These are phyloP conservation scores for Stygiomarasmius scandens DNA, from an alignment of 1,284 basidiomycete genomes.

Conservation along the genomic window DNA sequence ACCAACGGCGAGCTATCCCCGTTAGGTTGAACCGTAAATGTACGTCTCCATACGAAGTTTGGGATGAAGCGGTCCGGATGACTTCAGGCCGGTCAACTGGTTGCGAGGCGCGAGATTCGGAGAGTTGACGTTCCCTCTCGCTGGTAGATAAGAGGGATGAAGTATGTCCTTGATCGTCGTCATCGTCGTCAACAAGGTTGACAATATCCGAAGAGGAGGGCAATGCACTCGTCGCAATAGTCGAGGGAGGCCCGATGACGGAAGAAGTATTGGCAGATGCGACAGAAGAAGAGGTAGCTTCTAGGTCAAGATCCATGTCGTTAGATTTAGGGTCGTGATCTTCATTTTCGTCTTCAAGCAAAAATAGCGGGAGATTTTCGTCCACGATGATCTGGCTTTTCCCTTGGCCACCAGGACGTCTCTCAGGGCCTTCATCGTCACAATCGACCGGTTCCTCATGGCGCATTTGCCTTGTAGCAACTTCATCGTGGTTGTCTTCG, in stretches of 20 bases:
- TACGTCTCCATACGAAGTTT: slow-evolving; percentile 32
- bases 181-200: slow-evolving; percentile 12
- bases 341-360: slow-evolving; percentile 9
- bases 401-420: neutral
- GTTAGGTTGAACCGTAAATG: slow-evolving; percentile 50
- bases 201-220: slow-evolving; percentile 11
- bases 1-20: slow-evolving; percentile 42
- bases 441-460: neutral
- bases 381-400: neutral
- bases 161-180: slow-evolving; percentile 1
- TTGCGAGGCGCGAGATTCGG: slow-evolving; percentile 20
- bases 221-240: slow-evolving; percentile 1
- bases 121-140: slow-evolving; percentile 6
- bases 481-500: neutral
- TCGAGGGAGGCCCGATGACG: slow-evolving; percentile 9
- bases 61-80: slow-evolving; percentile 36
- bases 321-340: neutral
- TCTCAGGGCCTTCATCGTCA: too few species aligned
- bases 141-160: slow-evolving; percentile 2
- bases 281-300: neutral
- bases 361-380: slow-evolving; percentile 1
- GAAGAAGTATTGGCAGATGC: neutral
- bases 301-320: slow-evolving; percentile 7
- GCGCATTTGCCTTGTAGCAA: neutral
- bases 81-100: slow-evolving; percentile 42